These are phyloP conservation scores for Phytomonas sp. DNA, from an alignment of 208 protist genomes.

Conservation along the genomic window DNA sequence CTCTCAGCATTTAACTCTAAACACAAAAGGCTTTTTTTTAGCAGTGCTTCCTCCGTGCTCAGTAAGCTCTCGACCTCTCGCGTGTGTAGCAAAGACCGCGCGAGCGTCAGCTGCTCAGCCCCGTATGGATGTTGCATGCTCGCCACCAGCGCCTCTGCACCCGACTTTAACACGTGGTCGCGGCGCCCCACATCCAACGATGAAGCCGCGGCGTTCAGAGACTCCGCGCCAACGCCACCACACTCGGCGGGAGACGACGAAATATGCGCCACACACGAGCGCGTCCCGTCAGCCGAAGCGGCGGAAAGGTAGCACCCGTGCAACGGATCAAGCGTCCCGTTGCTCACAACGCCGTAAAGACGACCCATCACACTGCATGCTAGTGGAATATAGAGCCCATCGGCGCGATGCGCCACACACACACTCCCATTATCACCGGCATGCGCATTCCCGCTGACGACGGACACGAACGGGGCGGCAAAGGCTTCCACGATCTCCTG, in stretches of 20 bases:
- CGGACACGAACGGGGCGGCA: not conserved
- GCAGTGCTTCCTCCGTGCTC: slow-evolving; percentile 8
- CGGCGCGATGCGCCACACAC: not conserved
- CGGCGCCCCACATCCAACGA: not conserved
- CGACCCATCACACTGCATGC: not conserved
- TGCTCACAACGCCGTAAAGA: not conserved
- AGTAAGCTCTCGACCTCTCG: slow-evolving; percentile 16
- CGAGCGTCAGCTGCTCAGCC: slow-evolving; percentile 16
- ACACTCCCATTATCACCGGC: not conserved
- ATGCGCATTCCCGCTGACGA: not conserved
- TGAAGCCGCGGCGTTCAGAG: slow-evolving; percentile 2
- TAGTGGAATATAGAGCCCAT: not conserved
- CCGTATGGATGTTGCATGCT: slow-evolving; percentile 9
- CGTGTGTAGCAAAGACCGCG: slow-evolving; percentile 19
- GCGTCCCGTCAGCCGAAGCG: not conserved
- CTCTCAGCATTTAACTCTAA: not conserved
- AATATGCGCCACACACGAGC: slow-evolving; percentile 15
- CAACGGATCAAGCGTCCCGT: slow-evolving; percentile 10
- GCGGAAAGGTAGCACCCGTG: slow-evolving; percentile 18
- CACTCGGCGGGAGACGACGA: slow-evolving; percentile 16
- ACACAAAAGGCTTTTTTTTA: slow-evolving; percentile 1
- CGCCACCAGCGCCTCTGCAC: slow-evolving; percentile 15
- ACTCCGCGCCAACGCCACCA: slow-evolving; percentile 11
- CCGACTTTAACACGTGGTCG: not conserved
- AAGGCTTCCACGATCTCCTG: not conserved